Conservation (phyloP, 2,329 filamentous ascomycete species). For the Ophiostoma quercus region DNA sequence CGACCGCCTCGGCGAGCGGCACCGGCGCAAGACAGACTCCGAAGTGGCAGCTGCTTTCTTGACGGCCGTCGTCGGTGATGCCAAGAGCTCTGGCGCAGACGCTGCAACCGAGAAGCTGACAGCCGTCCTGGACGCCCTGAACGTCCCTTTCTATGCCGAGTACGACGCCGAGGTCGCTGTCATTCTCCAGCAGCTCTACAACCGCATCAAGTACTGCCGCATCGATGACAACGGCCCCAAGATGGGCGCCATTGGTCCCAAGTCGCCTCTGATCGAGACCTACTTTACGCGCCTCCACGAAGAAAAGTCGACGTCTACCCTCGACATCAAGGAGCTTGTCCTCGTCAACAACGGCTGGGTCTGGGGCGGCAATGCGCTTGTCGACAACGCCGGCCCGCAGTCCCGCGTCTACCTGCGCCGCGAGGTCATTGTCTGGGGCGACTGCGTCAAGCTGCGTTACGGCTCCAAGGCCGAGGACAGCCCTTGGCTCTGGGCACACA, state of each 20-base stretch:
- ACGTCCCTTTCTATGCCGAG: constrained; percentile 84
- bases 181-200: constrained; percentile 86
- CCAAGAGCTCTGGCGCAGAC: constrained; percentile 48
- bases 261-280: constrained; percentile 80
- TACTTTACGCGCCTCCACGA: constrained; percentile 88
- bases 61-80: constrained; percentile 57
- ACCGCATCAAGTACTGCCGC: constrained; percentile 89
- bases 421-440: constrained; percentile 96
- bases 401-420: constrained; percentile 91
- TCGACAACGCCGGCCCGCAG: constrained; percentile 85
- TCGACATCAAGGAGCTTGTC: constrained; percentile 53
- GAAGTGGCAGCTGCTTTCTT: constrained; percentile 63
- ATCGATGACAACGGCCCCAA: constrained; percentile 90
- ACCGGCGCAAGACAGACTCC: constrained; percentile 66
- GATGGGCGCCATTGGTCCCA: constrained; percentile 67
- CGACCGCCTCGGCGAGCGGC: constrained; percentile 74
- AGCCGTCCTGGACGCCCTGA: constrained; percentile 72
- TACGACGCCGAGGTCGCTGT: constrained; percentile 79
- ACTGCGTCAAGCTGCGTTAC: constrained; percentile 95
- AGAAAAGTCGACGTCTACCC: constrained; percentile 41
- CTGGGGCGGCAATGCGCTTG: constrained; percentile 91
- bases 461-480: constrained; percentile 75
- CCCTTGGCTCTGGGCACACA: constrained; percentile 91
- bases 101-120: constrained; percentile 47
- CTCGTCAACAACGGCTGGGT: constrained; percentile 98